Percentiles rank a stretch among this genome's conserved stretches.
phyloP scores from a whole-genome alignment of 345 rosid genomes.

The Laguncularia racemosa region DNA sequence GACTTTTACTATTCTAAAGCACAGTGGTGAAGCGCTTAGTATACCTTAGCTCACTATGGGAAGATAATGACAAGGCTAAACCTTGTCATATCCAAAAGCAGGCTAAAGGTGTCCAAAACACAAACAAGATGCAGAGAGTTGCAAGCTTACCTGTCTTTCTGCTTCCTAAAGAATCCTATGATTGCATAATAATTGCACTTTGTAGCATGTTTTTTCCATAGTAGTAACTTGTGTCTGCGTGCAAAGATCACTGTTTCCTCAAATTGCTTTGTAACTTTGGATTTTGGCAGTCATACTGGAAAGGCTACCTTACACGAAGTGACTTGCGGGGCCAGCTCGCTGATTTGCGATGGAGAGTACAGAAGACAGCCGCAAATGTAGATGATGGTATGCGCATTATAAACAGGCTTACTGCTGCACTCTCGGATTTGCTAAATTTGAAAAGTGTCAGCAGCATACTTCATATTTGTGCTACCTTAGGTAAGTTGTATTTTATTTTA shows the following conservation, averaged over 20 bases:
- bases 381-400: conserved; percentile 76
- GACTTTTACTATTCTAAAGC: too few relatives aligned
- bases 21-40: too few relatives aligned
- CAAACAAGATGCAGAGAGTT: too few relatives aligned
- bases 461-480: conserved; percentile 70
- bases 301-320: conserved; percentile 69
- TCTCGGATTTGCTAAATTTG: conserved; percentile 63
- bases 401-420: conserved; percentile 70
- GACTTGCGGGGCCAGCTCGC: conserved; percentile 47
- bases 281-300: conserved; percentile 62
- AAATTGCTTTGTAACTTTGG: conserved; percentile 1
- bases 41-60: too few relatives aligned
- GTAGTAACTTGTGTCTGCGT: not conserved
- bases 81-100: too few relatives aligned
- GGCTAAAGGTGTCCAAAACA: too few relatives aligned
- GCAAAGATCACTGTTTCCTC: conserved; percentile 2
- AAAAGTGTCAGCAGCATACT: conserved; percentile 77
- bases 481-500: conserved; percentile 23
- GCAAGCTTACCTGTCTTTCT: too few relatives aligned
- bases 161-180: too few relatives aligned
- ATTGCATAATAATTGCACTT: too few relatives aligned
- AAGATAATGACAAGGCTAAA: too few relatives aligned
- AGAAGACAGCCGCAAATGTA: conserved; percentile 62
- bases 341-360: conserved; percentile 61
- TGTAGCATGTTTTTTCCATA: too few relatives aligned